Percentiles rank a stretch among this genome's conserved stretches.
phyloP scores from a whole-genome alignment of 2,329 filamentous ascomycete genomes.

The Hymenoscyphus scutula region DNA sequence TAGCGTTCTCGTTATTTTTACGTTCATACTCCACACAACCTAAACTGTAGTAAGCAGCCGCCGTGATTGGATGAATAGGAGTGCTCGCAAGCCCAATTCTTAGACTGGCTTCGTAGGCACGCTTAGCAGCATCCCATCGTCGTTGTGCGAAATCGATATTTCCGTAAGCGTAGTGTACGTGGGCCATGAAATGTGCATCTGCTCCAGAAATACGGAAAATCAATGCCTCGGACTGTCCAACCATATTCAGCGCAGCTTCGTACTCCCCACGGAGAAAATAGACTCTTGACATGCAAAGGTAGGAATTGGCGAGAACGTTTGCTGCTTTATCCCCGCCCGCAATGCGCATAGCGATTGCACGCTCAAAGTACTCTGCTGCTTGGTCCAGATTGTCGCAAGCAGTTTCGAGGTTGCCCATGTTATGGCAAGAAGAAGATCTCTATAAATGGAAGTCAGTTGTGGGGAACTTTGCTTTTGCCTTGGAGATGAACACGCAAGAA shows the following conservation, averaged over 20 bases:
- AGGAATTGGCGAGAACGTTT: constrained; percentile 19
- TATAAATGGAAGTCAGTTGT: constrained; percentile 15
- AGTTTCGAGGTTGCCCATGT: constrained; percentile 26
- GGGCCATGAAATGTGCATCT: constrained; percentile 22
- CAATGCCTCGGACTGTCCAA: constrained; percentile 19
- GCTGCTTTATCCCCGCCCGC: constrained; percentile 19
- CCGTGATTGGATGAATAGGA: constrained; percentile 23
- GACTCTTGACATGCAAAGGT: constrained; percentile 20
- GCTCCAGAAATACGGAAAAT: constrained; percentile 20
- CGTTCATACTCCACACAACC: constrained; percentile 19
- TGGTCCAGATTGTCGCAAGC: constrained; percentile 21
- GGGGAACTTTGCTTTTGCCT: neutral
- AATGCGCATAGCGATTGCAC: constrained; percentile 20
- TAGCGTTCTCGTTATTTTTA: neutral
- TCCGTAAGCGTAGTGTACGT: constrained; percentile 25
- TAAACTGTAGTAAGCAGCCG: constrained; percentile 24
- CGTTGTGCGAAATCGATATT: constrained; percentile 22
- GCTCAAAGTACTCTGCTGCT: constrained; percentile 22
- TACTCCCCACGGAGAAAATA: constrained; percentile 16
- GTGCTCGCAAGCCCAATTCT: constrained; percentile 18
- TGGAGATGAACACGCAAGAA: too few species aligned
- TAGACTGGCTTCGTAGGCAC: constrained; percentile 17
- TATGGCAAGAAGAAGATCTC: constrained; percentile 18
- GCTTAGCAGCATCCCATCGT: constrained; percentile 12
- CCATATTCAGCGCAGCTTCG: constrained; percentile 14